These are phyloP conservation scores for Penicillium bialowiezense DNA, from an alignment of 495 filamentous ascomycete species.

Conservation along the genomic window DNA sequence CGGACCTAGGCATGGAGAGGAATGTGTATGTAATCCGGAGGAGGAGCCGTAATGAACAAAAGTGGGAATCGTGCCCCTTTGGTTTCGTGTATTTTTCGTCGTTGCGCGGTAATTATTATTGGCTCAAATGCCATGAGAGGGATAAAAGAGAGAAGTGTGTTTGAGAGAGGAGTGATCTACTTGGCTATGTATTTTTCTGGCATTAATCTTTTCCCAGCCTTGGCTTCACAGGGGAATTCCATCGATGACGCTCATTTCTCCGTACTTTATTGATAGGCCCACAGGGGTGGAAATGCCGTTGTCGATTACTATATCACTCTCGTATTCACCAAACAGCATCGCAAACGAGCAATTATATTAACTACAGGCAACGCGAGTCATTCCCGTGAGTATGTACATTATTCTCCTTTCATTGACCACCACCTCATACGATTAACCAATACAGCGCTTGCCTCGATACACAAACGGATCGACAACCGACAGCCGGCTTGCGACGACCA, in stretches of 20 bases:
- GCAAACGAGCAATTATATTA: no score
- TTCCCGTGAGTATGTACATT: neutral
- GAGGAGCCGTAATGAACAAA: conserved; percentile 6
- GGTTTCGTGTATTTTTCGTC: conserved; percentile 25
- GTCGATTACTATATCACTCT: neutral
- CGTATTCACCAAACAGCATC: neutral
- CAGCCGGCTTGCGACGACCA: conserved; percentile 21
- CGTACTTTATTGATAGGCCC: conserved; percentile 14
- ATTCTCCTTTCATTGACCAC: neutral
- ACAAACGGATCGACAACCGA: conserved; percentile 7
- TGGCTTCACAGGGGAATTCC: conserved; percentile 1
- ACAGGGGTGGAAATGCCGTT: neutral
- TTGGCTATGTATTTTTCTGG: neutral
- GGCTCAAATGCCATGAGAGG: neutral
- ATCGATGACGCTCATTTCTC: conserved; percentile 1
- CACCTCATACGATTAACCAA: neutral
- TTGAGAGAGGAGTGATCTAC: neutral
- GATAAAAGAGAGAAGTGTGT: conserved; percentile 1
- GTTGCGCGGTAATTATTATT: conserved; percentile 6
- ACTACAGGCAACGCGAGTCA: no score
- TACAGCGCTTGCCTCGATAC: neutral
- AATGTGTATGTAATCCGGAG: conserved; percentile 15
- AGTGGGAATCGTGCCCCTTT: conserved; percentile 8
- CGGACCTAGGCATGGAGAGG: conserved; percentile 26
- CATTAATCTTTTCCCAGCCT: neutral